These are phyloP conservation scores for Hypericum perforatum DNA, from an alignment of 345 rosid species.

Conservation along the genomic window DNA sequence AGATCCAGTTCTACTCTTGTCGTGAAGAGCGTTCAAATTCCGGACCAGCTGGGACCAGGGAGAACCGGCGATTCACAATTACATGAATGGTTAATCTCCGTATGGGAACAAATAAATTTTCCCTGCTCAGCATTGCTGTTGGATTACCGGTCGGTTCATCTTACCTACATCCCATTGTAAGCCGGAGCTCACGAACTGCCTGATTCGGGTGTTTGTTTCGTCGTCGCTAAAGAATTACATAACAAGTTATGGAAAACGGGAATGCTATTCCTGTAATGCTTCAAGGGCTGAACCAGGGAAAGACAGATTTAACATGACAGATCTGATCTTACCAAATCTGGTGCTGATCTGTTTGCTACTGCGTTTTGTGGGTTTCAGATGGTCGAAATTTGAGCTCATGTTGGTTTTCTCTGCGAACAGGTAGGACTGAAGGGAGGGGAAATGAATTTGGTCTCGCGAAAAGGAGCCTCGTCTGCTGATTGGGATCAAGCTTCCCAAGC, in stretches of 20 bases:
- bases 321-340: conserved; percentile 86
- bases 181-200: not conserved
- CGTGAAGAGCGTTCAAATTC: conserved; percentile 2
- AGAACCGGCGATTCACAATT: conserved; percentile 49
- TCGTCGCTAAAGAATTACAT: conserved; percentile 47
- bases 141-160: conserved; percentile 72
- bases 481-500: conserved; percentile 48
- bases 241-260: conserved; percentile 83
- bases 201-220: conserved; percentile 7
- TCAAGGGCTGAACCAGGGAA: conserved; percentile 59
- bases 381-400: not conserved
- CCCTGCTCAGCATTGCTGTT: conserved; percentile 69
- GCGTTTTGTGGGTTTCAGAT: not conserved
- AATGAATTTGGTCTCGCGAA: conserved; percentile 54
- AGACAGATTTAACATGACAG: conserved; percentile 65
- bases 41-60: conserved; percentile 90
- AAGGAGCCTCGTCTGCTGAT: conserved; percentile 42
- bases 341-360: not conserved
- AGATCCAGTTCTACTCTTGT: no score
- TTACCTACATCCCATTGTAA: not conserved
- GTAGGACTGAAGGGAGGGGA: conserved; percentile 73
- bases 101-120: conserved; percentile 63
- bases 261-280: conserved; percentile 55
- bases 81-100: conserved; percentile 51
- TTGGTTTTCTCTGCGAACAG: conserved; percentile 21